Evolutionary conservation across 805 yeast genomes (phyloP).

Genomic region (Schizosaccharomyces octosporus): DNA sequence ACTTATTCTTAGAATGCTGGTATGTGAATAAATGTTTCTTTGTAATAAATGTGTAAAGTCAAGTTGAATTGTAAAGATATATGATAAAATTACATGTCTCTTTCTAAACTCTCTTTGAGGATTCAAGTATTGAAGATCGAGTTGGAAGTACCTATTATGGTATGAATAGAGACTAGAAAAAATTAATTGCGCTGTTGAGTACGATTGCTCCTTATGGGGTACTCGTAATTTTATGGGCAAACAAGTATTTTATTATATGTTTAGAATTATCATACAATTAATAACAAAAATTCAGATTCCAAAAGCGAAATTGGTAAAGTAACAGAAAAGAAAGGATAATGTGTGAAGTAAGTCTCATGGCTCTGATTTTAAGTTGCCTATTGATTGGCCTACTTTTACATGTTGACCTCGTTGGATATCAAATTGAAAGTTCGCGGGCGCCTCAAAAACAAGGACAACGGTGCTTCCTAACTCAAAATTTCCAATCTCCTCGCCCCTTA

Average conservation of each 20-base stretch:
- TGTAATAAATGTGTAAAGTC: too few species aligned
- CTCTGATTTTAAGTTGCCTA: slow-evolving; percentile 21
- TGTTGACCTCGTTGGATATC: slow-evolving; percentile 43
- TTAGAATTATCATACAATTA: not conserved
- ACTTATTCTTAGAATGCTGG: too few species aligned
- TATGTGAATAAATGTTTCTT: too few species aligned
- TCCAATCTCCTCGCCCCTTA: slow-evolving; percentile 87
- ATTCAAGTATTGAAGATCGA: not conserved
- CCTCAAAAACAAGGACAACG: slow-evolving; percentile 90
- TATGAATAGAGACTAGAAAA: not conserved
- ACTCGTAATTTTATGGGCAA: not conserved
- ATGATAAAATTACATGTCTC: not conserved
- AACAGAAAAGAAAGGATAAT: too few species aligned
- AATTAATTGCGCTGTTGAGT: not conserved
- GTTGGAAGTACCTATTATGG: not conserved
- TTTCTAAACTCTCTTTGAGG: not conserved
- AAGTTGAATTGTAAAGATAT: too few species aligned
- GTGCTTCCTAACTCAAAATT: slow-evolving; percentile 92
- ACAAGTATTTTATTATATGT: not conserved
- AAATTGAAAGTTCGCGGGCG: slow-evolving; percentile 60
- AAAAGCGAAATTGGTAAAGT: not conserved
- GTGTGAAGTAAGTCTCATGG: not conserved
- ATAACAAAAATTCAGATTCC: not conserved
- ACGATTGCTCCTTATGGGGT: not conserved
- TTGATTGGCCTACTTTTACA: slow-evolving; percentile 62